These are phyloP conservation scores for Penicillium atrosanguineum DNA, from an alignment of 495 filamentous ascomycete genomes.

Conservation along the genomic window DNA sequence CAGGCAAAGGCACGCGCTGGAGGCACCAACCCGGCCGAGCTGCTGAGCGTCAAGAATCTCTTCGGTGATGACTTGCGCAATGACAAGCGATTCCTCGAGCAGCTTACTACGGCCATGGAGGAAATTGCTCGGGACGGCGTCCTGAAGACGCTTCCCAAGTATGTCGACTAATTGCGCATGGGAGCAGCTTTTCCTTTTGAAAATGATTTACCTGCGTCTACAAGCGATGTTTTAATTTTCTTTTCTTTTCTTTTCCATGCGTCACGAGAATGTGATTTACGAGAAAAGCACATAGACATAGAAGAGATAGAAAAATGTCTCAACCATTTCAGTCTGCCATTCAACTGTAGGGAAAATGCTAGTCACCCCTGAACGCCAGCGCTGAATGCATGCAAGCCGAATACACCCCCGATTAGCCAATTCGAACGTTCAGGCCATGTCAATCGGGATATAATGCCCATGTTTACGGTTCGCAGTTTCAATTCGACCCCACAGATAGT, in stretches of 20 bases:
- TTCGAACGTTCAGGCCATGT: no score
- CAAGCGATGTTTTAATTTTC: conserved; percentile 20
- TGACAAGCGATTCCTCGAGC: conserved; percentile 39
- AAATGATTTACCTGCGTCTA: conserved; percentile 13
- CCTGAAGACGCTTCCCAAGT: conserved; percentile 44
- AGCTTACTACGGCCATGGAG: conserved; percentile 40
- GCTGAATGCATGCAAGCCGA: no score
- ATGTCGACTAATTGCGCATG: conserved; percentile 30
- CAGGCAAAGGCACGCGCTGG: conserved; percentile 39
- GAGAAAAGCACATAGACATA: conserved; percentile 22
- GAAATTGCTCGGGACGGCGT: conserved; percentile 41
- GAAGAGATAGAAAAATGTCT: conserved; percentile 24
- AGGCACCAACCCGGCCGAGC: conserved; percentile 30
- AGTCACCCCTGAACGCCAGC: no score
- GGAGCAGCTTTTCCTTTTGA: conserved; percentile 7
- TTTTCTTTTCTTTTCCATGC: conserved; percentile 13
- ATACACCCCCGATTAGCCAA: no score
- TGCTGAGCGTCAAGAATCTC: conserved; percentile 42
- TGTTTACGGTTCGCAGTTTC: no score
- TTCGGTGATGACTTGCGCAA: conserved; percentile 47
- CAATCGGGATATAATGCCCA: no score
- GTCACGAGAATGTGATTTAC: conserved; percentile 15
- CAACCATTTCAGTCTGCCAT: background rate
- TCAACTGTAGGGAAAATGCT: no score
- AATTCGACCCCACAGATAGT: no score